phyloP scores from a whole-genome alignment of 768 basidiomycete species.

The Suillus cothurnatus region DNA sequence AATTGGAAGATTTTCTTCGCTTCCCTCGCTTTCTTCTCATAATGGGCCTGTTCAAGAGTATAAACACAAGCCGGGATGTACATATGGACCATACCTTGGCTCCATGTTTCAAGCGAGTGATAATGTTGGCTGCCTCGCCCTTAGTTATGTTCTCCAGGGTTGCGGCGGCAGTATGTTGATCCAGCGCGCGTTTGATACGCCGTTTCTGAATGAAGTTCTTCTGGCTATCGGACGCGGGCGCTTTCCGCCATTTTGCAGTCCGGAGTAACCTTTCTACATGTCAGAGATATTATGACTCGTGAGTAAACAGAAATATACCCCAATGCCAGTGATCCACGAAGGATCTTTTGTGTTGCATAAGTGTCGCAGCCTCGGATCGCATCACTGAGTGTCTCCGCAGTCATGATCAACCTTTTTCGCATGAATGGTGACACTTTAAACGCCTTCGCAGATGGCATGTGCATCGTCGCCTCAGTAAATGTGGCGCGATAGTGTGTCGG shows the following conservation, averaged over 20 bases:
- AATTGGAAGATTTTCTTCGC: slow-evolving; percentile 36
- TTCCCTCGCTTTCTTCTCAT: slow-evolving; percentile 53
- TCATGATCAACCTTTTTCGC: slow-evolving; percentile 53
- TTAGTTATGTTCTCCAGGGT: slow-evolving; percentile 57
- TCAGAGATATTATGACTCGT: slow-evolving; percentile 8
- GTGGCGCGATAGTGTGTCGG: slow-evolving; percentile 47
- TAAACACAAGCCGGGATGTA: slow-evolving; percentile 1
- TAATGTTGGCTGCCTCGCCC: slow-evolving; percentile 79
- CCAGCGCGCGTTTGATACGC: slow-evolving; percentile 38
- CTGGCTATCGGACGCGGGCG: slow-evolving; percentile 64
- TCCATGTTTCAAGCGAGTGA: slow-evolving; percentile 77
- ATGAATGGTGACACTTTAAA: slow-evolving; percentile 57
- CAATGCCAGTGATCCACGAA: slow-evolving; percentile 47
- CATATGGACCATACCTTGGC: slow-evolving; percentile 52
- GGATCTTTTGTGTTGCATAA: slow-evolving; percentile 57
- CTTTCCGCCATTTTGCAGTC: slow-evolving; percentile 65
- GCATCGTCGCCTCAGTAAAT: slow-evolving; percentile 55
- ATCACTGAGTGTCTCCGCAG: slow-evolving; percentile 54
- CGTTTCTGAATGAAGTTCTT: slow-evolving; percentile 56
- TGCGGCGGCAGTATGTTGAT: slow-evolving; percentile 21
- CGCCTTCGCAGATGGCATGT: slow-evolving; percentile 43
- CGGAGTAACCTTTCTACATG: slow-evolving; percentile 51
- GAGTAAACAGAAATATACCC: slow-evolving; percentile 45
- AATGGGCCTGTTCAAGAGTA: slow-evolving; percentile 46
- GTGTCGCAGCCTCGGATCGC: slow-evolving; percentile 73